A percentile compares a stretch with the other conserved stretches of the same genome.
These are phyloP conservation scores for Colletotrichum tabaci DNA, from an alignment of 2,329 filamentous ascomycete genomes.

Conservation along the genomic window DNA sequence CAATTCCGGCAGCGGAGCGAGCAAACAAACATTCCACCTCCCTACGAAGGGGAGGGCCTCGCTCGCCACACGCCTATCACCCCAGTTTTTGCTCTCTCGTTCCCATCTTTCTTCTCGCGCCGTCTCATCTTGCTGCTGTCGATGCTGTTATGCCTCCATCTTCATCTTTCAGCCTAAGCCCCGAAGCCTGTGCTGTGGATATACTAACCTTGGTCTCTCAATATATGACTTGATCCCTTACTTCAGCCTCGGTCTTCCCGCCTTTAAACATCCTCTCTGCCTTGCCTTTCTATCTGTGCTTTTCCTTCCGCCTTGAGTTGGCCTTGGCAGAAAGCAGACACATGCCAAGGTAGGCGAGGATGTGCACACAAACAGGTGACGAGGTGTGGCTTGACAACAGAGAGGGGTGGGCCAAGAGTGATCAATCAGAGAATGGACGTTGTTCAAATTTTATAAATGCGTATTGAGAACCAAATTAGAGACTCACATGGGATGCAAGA, in stretches of 20 bases:
- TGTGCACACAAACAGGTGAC: neutral
- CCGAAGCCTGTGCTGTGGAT: neutral
- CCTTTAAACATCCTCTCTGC: neutral
- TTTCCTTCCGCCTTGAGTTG: neutral
- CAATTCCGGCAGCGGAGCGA: slow-evolving; percentile 40
- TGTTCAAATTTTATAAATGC: slow-evolving; percentile 9
- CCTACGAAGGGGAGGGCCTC: slow-evolving; percentile 1
- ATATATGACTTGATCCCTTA: neutral
- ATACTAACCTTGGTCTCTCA: too few relatives aligned
- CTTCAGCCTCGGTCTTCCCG: neutral
- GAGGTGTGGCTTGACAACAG: slow-evolving; percentile 10
- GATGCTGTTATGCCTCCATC: neutral
- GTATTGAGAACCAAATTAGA: slow-evolving; percentile 2
- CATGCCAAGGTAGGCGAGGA: slow-evolving; percentile 1
- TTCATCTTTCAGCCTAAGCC: neutral
- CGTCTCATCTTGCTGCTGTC: too few relatives aligned
- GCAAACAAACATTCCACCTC: slow-evolving; percentile 39
- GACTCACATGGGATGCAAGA: slow-evolving; percentile 1
- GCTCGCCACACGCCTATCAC: neutral
- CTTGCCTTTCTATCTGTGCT: neutral
- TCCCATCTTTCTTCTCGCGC: neutral
- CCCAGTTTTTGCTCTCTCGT: neutral
- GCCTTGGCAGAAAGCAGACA: neutral
- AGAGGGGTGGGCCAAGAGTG: slow-evolving; percentile 2
- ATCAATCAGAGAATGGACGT: slow-evolving; percentile 4